A percentile compares a stretch with the other conserved stretches of the same genome.
These are phyloP conservation scores for Haplosporangium gracile DNA, from an alignment of 192 early-diverging fungal species.

Conservation along the genomic window DNA sequence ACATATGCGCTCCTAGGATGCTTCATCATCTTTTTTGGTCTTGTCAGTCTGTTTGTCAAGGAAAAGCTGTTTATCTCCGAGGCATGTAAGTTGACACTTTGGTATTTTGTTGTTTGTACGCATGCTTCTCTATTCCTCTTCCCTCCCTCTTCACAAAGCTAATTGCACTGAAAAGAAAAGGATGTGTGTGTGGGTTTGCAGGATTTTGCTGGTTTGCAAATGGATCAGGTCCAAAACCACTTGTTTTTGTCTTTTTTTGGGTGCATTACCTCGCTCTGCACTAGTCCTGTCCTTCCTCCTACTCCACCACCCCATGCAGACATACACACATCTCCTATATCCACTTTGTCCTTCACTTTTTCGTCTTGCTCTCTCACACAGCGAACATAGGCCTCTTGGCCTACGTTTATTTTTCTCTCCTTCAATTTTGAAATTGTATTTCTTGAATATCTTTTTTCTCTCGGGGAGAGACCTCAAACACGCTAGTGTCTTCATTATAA, in stretches of 20 bases:
- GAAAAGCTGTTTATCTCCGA: conserved; percentile 81
- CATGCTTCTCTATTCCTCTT: neutral
- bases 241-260: neutral
- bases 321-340: neutral
- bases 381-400: neutral
- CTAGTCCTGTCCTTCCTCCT: conserved; percentile 2
- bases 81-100: conserved; percentile 65
- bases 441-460: neutral
- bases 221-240: neutral
- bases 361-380: neutral
- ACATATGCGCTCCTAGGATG: conserved; percentile 73
- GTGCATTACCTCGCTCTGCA: neutral
- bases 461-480: neutral
- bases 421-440: neutral
- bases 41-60: conserved; percentile 76
- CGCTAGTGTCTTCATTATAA: neutral
- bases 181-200: neutral
- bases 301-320: neutral
- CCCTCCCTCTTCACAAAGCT: neutral
- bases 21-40: conserved; percentile 75
- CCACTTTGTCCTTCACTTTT: neutral
- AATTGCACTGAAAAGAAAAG: neutral
- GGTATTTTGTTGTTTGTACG: neutral
- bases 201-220: neutral
- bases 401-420: neutral